Percentiles rank a stretch among this genome's conserved stretches.
These are phyloP conservation scores for Tylopilus felleus DNA, from an alignment of 768 basidiomycete genomes.

Conservation along the genomic window DNA sequence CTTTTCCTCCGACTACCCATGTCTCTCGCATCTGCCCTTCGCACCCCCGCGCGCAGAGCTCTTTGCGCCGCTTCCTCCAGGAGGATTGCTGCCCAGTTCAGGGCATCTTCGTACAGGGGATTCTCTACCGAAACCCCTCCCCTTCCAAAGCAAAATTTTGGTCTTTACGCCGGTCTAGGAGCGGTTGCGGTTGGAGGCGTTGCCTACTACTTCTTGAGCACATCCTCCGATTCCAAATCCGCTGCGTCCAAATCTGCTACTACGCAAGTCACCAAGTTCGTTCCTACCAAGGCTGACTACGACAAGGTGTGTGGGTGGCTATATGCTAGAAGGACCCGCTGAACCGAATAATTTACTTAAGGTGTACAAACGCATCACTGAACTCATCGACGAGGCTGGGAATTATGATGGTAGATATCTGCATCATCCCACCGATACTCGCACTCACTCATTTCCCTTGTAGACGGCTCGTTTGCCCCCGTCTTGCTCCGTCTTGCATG, in stretches of 20 bases:
- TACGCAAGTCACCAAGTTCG: conserved; percentile 66
- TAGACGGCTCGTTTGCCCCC: conserved; percentile 88
- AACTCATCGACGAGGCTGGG: conserved; percentile 63
- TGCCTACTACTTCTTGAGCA: conserved; percentile 60
- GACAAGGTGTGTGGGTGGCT: conserved; percentile 58
- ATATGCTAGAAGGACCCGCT: neutral
- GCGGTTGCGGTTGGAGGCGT: conserved; percentile 57
- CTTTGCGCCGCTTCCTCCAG: conserved; percentile 29
- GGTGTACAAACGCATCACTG: conserved; percentile 91
- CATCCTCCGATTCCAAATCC: conserved; percentile 42
- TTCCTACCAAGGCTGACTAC: conserved; percentile 80
- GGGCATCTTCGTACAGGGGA: conserved; percentile 47
- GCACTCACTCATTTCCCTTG: neutral
- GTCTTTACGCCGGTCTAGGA: conserved; percentile 59
- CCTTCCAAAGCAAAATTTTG: conserved; percentile 50
- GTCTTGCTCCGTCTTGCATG: conserved; percentile 88
- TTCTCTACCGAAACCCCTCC: conserved; percentile 55
- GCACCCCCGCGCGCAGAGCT: conserved; percentile 48
- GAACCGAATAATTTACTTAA: conserved; percentile 27
- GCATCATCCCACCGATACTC: neutral
- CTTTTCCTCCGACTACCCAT: conserved; percentile 33
- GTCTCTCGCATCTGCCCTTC: conserved; percentile 51
- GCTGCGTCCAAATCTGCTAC: conserved; percentile 57
- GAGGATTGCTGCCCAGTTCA: conserved; percentile 31
- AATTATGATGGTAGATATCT: conserved; percentile 72